Evolutionary conservation across 2,329 filamentous ascomycete genomes (phyloP), one percentile per base, ranked within the genome.

Genomic region (Metarhizium guizhouense): DNA sequence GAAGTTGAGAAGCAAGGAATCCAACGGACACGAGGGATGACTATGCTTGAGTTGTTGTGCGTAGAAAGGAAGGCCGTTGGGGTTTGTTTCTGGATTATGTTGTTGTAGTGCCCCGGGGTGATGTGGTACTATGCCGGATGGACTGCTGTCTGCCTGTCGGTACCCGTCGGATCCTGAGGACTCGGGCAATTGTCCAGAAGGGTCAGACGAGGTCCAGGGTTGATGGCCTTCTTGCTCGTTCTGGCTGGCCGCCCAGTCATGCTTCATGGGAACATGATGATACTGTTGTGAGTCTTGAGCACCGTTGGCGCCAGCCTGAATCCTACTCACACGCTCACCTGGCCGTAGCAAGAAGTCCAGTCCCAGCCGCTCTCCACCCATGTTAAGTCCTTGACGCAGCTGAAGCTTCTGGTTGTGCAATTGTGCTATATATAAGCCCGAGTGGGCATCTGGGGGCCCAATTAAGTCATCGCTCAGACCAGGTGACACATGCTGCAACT

Each of bases 1-100:
- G 64, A 94, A 95, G 66, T 92, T 86, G 29, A 93, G 79, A 48
- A 95, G 78, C n/a, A 96, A 80, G 47, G 75, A 77, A 65, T 95
- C 91, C 2, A 95, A 77, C 0, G 88, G 83, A 67, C 88, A 94
- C 0, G 88, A 91, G 1, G 89, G 80, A 2, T 77, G 68, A 20
- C 80, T 76, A 64, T 90, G 89, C 58, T 77, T 78, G 51, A 86
- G 72, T 38, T 78, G 65, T 25, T 58, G 54, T 25, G 68, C 61
- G 55, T 66, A 67, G 30, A 63, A 58, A 34, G 63, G 52, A 16
- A 58, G 34, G 47, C 8, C 57, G 29, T 55, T 55, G 13, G 58
- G 55, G 18, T 16, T 38, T 11, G 43, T 57, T n/a, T 57, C 55
- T 11, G 58, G 56, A 14, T 8, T 38, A 6, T 14, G 5, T 32